Evolutionary conservation across 805 yeast species (phyloP).

Genomic region (Yamadazyma scolyti): DNA sequence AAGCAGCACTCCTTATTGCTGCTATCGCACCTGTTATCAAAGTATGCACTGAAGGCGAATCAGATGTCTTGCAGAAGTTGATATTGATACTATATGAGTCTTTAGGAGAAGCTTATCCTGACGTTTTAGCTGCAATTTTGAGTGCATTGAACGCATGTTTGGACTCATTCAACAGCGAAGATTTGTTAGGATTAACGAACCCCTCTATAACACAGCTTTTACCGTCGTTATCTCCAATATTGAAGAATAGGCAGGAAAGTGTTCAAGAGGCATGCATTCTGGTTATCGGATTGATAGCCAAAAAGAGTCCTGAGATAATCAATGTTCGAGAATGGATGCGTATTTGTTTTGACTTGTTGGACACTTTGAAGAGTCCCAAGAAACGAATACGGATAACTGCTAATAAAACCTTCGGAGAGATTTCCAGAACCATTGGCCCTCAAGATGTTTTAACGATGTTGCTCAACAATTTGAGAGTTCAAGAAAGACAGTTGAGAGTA

Average conservation of each 20-base stretch:
- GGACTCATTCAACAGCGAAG: constrained; percentile 52
- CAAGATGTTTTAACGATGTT: constrained; percentile 86
- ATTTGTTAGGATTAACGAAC: constrained; percentile 45
- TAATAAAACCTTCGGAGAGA: constrained; percentile 84
- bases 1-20: constrained; percentile 75
- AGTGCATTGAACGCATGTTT: constrained; percentile 67
- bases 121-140: constrained; percentile 82
- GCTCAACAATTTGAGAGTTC: constrained; percentile 80
- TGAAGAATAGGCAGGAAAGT: constrained; percentile 83
- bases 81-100: constrained; percentile 82
- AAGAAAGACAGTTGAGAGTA: constrained; percentile 93
- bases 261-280: constrained; percentile 83
- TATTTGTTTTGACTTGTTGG: constrained; percentile 84
- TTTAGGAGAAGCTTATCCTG: constrained; percentile 92
- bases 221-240: constrained; percentile 87
- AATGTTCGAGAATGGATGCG: constrained; percentile 98
- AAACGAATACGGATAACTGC: constrained; percentile 80
- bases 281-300: constrained; percentile 80
- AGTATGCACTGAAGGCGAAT: constrained; percentile 54
- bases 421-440: constrained; percentile 93
- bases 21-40: constrained; percentile 64
- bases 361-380: constrained; percentile 77
- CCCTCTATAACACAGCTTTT: constrained; percentile 82
- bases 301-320: constrained; percentile 72
- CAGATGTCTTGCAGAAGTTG: constrained; percentile 61